phyloP scores from a whole-genome alignment of 345 rosid species.

The Mercurialis annua region DNA sequence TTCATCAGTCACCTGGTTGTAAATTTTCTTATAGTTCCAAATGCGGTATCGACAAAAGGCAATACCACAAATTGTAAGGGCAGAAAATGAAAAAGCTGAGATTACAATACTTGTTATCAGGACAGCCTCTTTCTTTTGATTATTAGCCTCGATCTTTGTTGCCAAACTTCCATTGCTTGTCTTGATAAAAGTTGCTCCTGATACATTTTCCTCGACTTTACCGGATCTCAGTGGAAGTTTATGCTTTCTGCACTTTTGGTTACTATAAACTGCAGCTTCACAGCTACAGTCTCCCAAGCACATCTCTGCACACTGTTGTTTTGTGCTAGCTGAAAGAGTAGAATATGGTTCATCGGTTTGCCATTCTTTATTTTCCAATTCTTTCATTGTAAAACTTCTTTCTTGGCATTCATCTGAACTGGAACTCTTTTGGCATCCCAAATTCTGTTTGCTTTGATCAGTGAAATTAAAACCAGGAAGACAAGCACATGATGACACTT shows the following conservation, averaged over 20 bases:
- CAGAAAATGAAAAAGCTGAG: conserved; percentile 4
- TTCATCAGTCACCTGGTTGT: background rate
- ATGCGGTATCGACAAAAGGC: conserved; percentile 15
- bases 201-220: background rate
- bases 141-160: background rate
- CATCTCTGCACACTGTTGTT: background rate
- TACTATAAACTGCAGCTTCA: background rate
- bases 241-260: background rate
- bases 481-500: background rate
- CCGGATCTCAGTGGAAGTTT: conserved; percentile 8
- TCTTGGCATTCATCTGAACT: too few species aligned
- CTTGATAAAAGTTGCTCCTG: background rate
- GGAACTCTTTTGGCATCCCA: too few species aligned
- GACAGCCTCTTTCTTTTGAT: background rate
- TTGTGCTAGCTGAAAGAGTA: background rate
- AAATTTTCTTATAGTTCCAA: conserved; percentile 3
- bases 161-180: background rate
- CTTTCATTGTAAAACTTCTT: too few species aligned
- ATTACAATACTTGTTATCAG: background rate
- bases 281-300: conserved; percentile 13
- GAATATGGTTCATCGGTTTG: background rate
- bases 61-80: conserved; percentile 18
- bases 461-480: background rate
- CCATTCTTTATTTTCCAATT: background rate
- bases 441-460: background rate